Evolutionary conservation across 225 moss, liverwort and hornwort species (phyloP).

Genomic region (Bryum argenteum): DNA sequence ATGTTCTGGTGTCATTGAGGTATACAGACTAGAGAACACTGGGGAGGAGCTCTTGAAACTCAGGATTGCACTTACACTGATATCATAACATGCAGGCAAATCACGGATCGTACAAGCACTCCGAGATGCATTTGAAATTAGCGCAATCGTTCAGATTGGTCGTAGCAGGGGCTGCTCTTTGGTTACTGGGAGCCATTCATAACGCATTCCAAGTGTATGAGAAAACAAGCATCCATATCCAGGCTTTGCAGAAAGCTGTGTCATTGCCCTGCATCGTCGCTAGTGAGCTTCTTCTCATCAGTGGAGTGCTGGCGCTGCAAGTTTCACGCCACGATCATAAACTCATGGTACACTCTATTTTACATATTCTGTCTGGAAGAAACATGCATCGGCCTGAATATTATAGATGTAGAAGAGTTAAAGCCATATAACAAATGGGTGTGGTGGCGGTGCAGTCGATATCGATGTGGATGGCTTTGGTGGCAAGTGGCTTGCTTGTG

Average conservation of each 20-base stretch:
- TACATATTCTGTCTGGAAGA: too few relatives aligned
- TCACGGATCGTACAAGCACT: constrained; percentile 34
- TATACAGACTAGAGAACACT: too few relatives aligned
- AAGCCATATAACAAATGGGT: too few relatives aligned
- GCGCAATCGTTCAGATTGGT: constrained; percentile 47
- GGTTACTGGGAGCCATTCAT: constrained; percentile 66
- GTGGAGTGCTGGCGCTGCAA: constrained; percentile 48
- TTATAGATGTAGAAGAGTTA: too few relatives aligned
- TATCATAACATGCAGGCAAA: constrained; percentile 31
- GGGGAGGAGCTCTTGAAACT: too few relatives aligned
- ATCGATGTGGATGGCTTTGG: constrained; percentile 38
- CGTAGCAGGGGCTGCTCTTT: constrained; percentile 53
- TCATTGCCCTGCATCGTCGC: constrained; percentile 59
- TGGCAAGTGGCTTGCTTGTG: constrained; percentile 37
- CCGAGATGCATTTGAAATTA: constrained; percentile 19
- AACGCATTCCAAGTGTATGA: constrained; percentile 73
- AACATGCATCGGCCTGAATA: too few relatives aligned
- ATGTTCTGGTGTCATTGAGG: too few relatives aligned
- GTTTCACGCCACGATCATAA: constrained; percentile 27
- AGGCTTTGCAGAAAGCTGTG: constrained; percentile 65
- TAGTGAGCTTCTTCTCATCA: constrained; percentile 60
- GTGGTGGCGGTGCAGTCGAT: constrained; percentile 16
- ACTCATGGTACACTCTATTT: constrained; percentile 25
- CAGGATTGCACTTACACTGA: not conserved
- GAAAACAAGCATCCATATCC: constrained; percentile 46